These are phyloP conservation scores for Ceraceosorus guamensis DNA, from an alignment of 1,284 basidiomycete species.

Conservation along the genomic window DNA sequence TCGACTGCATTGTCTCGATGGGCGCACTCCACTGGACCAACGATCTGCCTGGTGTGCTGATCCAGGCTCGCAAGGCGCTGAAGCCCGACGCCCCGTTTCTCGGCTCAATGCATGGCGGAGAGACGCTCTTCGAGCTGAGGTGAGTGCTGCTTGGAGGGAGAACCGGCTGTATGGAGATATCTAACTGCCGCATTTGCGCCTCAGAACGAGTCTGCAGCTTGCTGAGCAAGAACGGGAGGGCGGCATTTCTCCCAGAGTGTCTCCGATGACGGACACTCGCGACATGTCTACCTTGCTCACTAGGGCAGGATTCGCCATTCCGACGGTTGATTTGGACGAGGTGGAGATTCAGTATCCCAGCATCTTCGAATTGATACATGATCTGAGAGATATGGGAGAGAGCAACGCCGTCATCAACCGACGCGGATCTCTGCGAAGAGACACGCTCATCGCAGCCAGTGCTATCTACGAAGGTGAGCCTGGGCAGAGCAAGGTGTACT, in stretches of 20 bases:
- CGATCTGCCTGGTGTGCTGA: conserved; percentile 84
- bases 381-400: conserved; percentile 93
- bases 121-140: conserved; percentile 91
- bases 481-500: not conserved
- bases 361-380: conserved; percentile 92
- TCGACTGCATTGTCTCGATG: conserved; percentile 87
- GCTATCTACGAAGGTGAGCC: conserved; percentile 78
- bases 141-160: too few relatives aligned
- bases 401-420: conserved; percentile 70
- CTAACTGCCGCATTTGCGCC: too few relatives aligned
- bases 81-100: conserved; percentile 90
- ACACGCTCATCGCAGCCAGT: conserved; percentile 81
- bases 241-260: conserved; percentile 86
- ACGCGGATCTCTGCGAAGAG: conserved; percentile 65
- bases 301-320: conserved; percentile 84
- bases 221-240: conserved; percentile 92
- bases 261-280: conserved; percentile 91
- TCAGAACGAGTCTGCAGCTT: conserved; percentile 72
- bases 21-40: conserved; percentile 95
- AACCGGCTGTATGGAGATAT: too few relatives aligned
- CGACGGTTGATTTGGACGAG: conserved; percentile 94
- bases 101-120: conserved; percentile 88
- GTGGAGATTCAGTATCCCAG: conserved; percentile 82
- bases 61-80: conserved; percentile 79
- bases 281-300: conserved; percentile 61